Evolutionary conservation across 2,329 filamentous ascomycete genomes (phyloP).

Genomic region (Aspergillus sp.): DNA sequence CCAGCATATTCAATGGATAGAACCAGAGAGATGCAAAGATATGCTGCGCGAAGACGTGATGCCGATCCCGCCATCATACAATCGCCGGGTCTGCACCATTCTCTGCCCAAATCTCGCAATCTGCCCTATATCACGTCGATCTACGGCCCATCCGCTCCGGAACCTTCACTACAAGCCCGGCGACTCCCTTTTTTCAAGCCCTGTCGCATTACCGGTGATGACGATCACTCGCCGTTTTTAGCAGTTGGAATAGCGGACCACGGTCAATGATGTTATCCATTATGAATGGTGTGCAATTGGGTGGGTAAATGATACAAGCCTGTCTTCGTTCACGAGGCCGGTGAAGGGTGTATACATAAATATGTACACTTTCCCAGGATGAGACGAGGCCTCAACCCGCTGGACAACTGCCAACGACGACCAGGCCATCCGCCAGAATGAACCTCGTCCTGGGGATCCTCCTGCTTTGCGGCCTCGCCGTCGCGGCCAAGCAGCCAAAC

Average conservation of each 20-base stretch:
- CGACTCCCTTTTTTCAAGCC: neutral
- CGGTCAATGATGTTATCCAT: neutral
- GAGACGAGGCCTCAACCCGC: neutral
- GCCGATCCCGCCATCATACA: constrained; percentile 9
- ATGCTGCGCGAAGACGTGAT: constrained; percentile 17
- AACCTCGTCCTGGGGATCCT: constrained; percentile 5
- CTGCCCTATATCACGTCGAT: neutral
- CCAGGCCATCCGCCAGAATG: constrained; percentile 3
- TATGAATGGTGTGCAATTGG: constrained; percentile 6
- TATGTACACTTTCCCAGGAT: neutral
- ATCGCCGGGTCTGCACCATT: constrained; percentile 9
- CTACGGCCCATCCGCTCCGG: neutral
- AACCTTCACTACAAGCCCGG: no score
- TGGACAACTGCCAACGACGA: neutral
- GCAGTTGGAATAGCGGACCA: no score
- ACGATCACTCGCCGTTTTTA: no score
- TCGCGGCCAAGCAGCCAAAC: constrained; percentile 36
- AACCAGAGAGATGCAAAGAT: no score
- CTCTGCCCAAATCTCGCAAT: constrained; percentile 9
- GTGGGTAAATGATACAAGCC: constrained; percentile 13
- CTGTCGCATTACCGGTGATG: neutral
- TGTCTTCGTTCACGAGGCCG: neutral
- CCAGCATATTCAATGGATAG: no score
- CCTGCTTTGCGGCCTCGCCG: constrained; percentile 8
- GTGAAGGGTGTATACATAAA: neutral